Conservation (phyloP, 2,329 filamentous ascomycete species). For the Neonectria faginata region DNA sequence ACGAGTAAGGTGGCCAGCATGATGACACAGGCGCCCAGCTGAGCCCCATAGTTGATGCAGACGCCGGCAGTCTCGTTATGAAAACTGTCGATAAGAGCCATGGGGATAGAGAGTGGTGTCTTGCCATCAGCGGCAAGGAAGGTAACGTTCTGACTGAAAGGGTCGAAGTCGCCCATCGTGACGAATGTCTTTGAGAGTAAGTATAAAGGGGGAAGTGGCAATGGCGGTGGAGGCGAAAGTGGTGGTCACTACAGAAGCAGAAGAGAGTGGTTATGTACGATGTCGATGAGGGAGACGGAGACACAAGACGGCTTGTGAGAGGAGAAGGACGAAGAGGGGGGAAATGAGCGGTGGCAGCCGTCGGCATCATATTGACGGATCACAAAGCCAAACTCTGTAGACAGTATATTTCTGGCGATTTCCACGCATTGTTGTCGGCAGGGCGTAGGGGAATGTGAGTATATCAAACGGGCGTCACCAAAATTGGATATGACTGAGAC, state of each 20-base stretch:
- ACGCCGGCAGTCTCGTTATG: slow-evolving; percentile 51
- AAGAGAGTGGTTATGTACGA: slow-evolving; percentile 2
- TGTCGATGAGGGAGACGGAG: background rate
- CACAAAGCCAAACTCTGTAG: slow-evolving; percentile 30
- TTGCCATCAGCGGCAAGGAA: slow-evolving; percentile 50
- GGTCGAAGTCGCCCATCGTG: slow-evolving; percentile 50
- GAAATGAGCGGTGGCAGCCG: slow-evolving; percentile 9
- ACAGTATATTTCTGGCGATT: slow-evolving; percentile 22
- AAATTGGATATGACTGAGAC: slow-evolving; percentile 29
- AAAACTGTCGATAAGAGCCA: slow-evolving; percentile 49
- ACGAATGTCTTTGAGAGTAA: background rate
- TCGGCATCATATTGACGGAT: slow-evolving; percentile 36
- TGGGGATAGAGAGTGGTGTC: slow-evolving; percentile 48
- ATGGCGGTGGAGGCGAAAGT: background rate
- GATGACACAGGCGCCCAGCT: slow-evolving; percentile 75
- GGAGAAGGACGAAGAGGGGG: slow-evolving; percentile 16
- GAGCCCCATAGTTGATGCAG: slow-evolving; percentile 74
- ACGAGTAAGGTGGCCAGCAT: slow-evolving; percentile 74
- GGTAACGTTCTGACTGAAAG: slow-evolving; percentile 51
- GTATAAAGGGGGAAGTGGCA: background rate
- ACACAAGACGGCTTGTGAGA: slow-evolving; percentile 5
- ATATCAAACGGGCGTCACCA: slow-evolving; percentile 37
- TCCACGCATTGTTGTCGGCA: slow-evolving; percentile 38
- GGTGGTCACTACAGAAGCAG: background rate
- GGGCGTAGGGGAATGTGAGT: slow-evolving; percentile 33